Percentiles rank a stretch among this genome's conserved stretches.
Conservation (phyloP, 2,329 filamentous ascomycete genomes). For the Claviceps pazoutovae region DNA sequence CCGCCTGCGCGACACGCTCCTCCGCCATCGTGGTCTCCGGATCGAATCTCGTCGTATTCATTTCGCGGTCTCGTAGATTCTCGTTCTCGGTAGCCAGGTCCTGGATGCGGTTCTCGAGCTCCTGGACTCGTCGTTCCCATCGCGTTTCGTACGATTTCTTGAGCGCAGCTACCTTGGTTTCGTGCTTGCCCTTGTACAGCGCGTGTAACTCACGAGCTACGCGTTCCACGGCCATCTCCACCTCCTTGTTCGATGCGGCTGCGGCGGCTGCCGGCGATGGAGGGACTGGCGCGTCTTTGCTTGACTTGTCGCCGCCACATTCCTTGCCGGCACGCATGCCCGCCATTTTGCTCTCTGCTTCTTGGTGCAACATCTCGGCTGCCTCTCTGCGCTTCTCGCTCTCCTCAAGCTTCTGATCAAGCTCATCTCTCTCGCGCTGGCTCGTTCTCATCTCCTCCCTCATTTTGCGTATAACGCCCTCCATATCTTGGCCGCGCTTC, state of each 20-base stretch:
- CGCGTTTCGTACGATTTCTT: slow-evolving; percentile 75
- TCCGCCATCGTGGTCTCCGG: slow-evolving; percentile 30
- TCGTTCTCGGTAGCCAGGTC: slow-evolving; percentile 63
- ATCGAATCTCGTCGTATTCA: slow-evolving; percentile 47
- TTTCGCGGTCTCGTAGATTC: slow-evolving; percentile 51
- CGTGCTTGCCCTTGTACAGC: slow-evolving; percentile 93
- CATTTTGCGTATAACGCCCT: slow-evolving; percentile 63
- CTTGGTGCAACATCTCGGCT: slow-evolving; percentile 61
- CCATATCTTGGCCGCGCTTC: slow-evolving; percentile 72
- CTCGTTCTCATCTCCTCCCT: slow-evolving; percentile 67
- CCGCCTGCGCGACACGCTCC: slow-evolving; percentile 42
- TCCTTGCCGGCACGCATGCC: slow-evolving; percentile 53
- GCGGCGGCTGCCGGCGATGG: slow-evolving; percentile 28
- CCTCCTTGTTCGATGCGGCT: slow-evolving; percentile 38
- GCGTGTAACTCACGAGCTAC: slow-evolving; percentile 88
- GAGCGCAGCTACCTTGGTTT: slow-evolving; percentile 84
- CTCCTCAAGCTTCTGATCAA: slow-evolving; percentile 63
- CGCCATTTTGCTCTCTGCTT: slow-evolving; percentile 62
- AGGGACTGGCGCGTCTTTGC: neutral
- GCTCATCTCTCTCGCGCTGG: slow-evolving; percentile 68
- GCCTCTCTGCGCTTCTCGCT: slow-evolving; percentile 60
- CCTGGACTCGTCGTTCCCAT: slow-evolving; percentile 76
- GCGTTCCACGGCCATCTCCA: slow-evolving; percentile 76
- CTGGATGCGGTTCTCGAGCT: slow-evolving; percentile 59
- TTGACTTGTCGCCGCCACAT: slow-evolving; percentile 15